phyloP scores from a whole-genome alignment of 176 grass and related monocot species.

The Puya raimondii region DNA sequence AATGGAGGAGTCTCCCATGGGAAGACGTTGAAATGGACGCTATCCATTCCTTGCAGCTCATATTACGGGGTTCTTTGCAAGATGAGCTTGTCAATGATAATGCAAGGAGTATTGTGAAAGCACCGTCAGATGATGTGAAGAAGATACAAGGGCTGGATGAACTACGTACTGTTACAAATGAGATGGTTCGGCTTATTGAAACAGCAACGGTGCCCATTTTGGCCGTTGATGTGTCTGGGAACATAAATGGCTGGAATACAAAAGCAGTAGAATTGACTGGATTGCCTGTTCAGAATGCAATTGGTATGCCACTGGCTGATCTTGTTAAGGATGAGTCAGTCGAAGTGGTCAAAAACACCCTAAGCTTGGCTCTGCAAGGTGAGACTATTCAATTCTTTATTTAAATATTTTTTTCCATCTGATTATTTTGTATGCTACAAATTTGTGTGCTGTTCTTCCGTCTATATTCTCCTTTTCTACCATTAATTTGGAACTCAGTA shows the following conservation, averaged over 20 bases:
- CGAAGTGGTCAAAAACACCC: slow-evolving; percentile 56
- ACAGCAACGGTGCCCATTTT: slow-evolving; percentile 80
- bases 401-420: neutral
- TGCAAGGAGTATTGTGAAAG: slow-evolving; percentile 52
- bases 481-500: neutral
- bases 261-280: slow-evolving; percentile 84
- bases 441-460: slow-evolving; percentile 16
- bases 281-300: slow-evolving; percentile 59
- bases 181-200: slow-evolving; percentile 95
- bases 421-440: neutral
- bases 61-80: slow-evolving; percentile 70
- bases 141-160: slow-evolving; percentile 70
- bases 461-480: neutral
- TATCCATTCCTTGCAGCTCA: slow-evolving; percentile 94
- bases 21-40: slow-evolving; percentile 99
- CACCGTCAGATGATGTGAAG: slow-evolving; percentile 54
- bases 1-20: slow-evolving; percentile 90
- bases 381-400: neutral
- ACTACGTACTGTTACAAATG: slow-evolving; percentile 69
- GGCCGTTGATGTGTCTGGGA: slow-evolving; percentile 64
- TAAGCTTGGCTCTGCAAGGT: slow-evolving; percentile 74
- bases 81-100: slow-evolving; percentile 39
- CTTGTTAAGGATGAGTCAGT: slow-evolving; percentile 66
- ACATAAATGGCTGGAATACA: slow-evolving; percentile 86
- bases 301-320: slow-evolving; percentile 67